Conservation (phyloP, 2,329 filamentous ascomycete genomes). For the Sarocladiaceae sp. region DNA sequence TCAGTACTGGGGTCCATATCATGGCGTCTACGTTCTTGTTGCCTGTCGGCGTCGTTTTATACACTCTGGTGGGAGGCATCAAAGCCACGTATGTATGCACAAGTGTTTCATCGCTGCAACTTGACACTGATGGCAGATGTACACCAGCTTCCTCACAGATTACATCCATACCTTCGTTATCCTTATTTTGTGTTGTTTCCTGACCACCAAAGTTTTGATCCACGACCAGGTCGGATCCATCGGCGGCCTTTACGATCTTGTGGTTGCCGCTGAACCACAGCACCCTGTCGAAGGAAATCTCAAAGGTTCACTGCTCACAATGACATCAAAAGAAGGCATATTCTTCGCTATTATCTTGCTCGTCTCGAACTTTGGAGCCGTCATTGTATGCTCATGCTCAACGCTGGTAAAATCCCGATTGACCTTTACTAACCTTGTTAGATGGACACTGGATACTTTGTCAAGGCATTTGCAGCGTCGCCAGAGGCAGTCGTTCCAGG, state of each 20-base stretch:
- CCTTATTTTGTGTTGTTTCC: too few relatives aligned
- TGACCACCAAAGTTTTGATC: too few relatives aligned
- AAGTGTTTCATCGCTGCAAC: neutral
- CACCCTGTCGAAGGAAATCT: slow-evolving; percentile 76
- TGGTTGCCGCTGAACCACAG: slow-evolving; percentile 54
- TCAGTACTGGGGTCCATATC: slow-evolving; percentile 36
- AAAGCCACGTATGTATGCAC: slow-evolving; percentile 21
- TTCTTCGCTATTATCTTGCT: slow-evolving; percentile 84
- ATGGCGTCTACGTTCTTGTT: slow-evolving; percentile 77
- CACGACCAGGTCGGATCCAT: too few relatives aligned
- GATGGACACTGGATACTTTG: slow-evolving; percentile 58
- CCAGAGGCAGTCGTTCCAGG: slow-evolving; percentile 78
- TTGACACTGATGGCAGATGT: too few relatives aligned
- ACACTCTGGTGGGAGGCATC: slow-evolving; percentile 61
- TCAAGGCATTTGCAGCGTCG: slow-evolving; percentile 81
- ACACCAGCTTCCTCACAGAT: slow-evolving; percentile 8
- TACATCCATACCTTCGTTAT: slow-evolving; percentile 70
- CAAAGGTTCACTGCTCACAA: slow-evolving; percentile 71
- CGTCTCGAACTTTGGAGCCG: slow-evolving; percentile 72
- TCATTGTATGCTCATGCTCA: too few relatives aligned
- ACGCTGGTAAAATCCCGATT: slow-evolving; percentile 34
- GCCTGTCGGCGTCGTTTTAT: slow-evolving; percentile 61
- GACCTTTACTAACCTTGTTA: too few relatives aligned
- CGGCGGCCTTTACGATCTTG: too few relatives aligned
- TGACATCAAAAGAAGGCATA: slow-evolving; percentile 62